Conservation (phyloP, 306 rosid species). For the Casuarina cunninghamiana region DNA sequence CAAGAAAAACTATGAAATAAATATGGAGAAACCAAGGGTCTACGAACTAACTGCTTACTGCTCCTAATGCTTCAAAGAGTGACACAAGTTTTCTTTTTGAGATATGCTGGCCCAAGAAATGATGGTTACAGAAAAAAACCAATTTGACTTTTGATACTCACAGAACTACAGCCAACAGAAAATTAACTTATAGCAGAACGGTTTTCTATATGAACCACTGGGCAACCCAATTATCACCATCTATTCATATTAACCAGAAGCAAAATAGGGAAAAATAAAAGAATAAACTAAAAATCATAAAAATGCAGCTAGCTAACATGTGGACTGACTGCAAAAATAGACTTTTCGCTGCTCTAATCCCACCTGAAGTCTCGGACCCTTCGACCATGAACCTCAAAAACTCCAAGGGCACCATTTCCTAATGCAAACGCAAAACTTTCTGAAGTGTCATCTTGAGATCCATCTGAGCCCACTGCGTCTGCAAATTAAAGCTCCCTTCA, state of each 20-base stretch:
- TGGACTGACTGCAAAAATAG: neutral
- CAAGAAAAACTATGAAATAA: neutral
- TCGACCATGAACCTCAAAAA: slow-evolving; percentile 94
- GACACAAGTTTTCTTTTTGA: neutral
- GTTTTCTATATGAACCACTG: neutral
- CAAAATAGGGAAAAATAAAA: neutral
- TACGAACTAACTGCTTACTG: too few relatives aligned
- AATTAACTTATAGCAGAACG: neutral
- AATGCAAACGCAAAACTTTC: slow-evolving; percentile 98
- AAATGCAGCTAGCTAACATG: neutral
- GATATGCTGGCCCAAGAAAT: neutral
- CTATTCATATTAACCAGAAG: neutral
- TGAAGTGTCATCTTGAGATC: slow-evolving; percentile 75
- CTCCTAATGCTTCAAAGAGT: neutral
- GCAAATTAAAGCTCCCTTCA: slow-evolving; percentile 31
- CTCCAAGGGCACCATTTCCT: slow-evolving; percentile 96
- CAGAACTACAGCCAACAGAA: neutral
- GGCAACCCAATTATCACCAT: neutral
- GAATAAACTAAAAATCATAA: neutral
- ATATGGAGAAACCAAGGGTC: neutral
- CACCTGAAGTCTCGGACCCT: slow-evolving; percentile 97
- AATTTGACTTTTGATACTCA: neutral
- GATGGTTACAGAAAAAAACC: neutral
- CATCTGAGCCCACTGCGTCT: slow-evolving; percentile 72
- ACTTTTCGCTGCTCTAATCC: slow-evolving; percentile 8